Evolutionary conservation across 2,329 filamentous ascomycete species (phyloP).

Genomic region (Clonostachys chloroleuca): DNA sequence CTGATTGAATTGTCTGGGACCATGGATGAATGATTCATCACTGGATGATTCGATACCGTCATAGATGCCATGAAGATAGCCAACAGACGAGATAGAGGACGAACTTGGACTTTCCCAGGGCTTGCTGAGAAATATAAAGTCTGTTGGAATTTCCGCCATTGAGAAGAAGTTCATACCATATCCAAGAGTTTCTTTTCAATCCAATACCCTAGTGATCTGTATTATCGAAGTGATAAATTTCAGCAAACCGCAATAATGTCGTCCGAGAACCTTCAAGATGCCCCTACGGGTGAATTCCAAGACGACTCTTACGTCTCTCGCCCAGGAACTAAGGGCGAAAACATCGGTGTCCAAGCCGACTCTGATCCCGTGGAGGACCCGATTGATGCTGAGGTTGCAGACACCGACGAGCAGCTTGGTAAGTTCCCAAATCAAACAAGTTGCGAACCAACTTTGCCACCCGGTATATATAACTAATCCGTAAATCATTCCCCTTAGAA

Average conservation of each 20-base stretch:
- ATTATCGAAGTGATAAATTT: neutral
- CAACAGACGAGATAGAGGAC: no score
- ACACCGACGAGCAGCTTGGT: constrained; percentile 28
- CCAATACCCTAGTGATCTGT: no score
- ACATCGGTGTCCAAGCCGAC: constrained; percentile 24
- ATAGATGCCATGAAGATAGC: no score
- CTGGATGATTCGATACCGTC: no score
- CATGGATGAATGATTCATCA: no score
- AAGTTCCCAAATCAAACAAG: constrained; percentile 1
- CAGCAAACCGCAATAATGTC: neutral
- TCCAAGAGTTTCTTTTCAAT: no score
- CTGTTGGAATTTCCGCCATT: no score
- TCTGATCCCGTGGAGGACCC: constrained; percentile 22
- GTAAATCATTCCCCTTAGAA: neutral
- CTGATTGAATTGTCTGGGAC: no score
- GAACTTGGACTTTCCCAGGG: no score
- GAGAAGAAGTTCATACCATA: no score
- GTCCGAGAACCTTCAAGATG: constrained; percentile 3
- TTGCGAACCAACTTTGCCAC: neutral
- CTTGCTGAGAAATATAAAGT: no score
- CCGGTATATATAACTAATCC: neutral
- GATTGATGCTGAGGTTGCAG: constrained; percentile 18
- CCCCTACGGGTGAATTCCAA: constrained; percentile 4
- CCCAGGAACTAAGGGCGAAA: constrained; percentile 16
- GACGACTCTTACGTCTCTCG: constrained; percentile 23